Percentiles rank a stretch among this genome's conserved stretches.
phyloP scores from a whole-genome alignment of 2,329 filamentous ascomycete species.

The Neofusicoccum sp. region DNA sequence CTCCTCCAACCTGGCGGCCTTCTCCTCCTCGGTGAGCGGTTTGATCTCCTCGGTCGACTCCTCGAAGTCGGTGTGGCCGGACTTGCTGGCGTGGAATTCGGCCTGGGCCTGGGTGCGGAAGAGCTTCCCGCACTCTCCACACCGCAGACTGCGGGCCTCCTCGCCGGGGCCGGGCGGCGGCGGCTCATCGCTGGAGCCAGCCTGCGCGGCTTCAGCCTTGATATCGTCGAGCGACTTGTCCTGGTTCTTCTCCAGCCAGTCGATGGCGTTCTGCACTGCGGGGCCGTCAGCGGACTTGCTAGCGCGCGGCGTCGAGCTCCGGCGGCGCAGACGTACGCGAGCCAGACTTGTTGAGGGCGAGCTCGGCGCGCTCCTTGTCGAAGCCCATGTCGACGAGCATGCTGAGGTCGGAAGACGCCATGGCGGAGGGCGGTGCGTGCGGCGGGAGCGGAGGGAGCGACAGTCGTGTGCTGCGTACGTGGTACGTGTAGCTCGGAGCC shows the following conservation, averaged over 20 bases:
- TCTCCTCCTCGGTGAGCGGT: conserved; percentile 88
- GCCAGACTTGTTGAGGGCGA: conserved; percentile 81
- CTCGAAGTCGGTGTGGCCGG: conserved; percentile 64
- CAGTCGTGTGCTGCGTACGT: too few relatives aligned
- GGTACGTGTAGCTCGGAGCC: too few relatives aligned
- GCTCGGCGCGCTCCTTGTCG: conserved; percentile 73
- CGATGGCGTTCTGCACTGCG: conserved; percentile 79
- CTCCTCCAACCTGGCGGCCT: conserved; percentile 73
- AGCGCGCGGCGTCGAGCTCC: background rate
- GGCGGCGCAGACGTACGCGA: conserved; percentile 58
- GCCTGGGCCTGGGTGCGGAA: conserved; percentile 80
- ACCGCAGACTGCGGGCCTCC: conserved; percentile 76
- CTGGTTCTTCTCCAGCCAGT: conserved; percentile 92
- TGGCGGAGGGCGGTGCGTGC: conserved; percentile 26
- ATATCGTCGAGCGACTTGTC: conserved; percentile 85
- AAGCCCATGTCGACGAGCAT: conserved; percentile 71
- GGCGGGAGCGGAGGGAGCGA: background rate
- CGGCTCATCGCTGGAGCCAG: conserved; percentile 51
- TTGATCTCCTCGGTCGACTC: conserved; percentile 92
- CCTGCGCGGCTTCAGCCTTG: conserved; percentile 46
- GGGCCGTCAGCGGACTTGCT: conserved; percentile 16
- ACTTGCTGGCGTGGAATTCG: conserved; percentile 87
- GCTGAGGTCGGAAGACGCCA: conserved; percentile 55
- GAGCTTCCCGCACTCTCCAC: conserved; percentile 92
- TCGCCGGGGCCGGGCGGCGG: conserved; percentile 68